Evolutionary conservation across 257 asterid genomes (phyloP), one percentile per base, ranked within the genome.

Genomic region (Paulownia fortunei): DNA sequence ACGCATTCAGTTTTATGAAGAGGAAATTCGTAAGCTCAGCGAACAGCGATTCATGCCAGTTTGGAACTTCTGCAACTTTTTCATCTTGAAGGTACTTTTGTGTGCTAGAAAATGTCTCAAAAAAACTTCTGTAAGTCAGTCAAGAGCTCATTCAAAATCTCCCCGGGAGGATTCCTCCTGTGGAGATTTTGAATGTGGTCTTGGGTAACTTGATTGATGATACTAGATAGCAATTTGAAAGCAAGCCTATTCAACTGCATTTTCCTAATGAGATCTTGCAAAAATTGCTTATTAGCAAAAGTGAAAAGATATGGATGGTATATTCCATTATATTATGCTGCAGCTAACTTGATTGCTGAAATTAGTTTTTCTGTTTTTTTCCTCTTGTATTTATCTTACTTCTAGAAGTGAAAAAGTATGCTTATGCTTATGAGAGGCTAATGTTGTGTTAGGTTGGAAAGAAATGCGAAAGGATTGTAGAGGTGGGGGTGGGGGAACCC

Each of bases 41-140:
- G 99, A 96, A 83, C 97, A 90, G 79, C 91, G 97, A 55, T 92
- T 96, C 85, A 86, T 89, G 96, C 99, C 97, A 73, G 85, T 96
- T 79, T 96, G 99, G 99, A 96, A 92, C 87, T 96, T 96, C 87
- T 93, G 97, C 84, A 96, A 96, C 79, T 96, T 96, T 80, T 96
- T 93, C 81, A 92, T 96, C 81, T 86, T 96, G 63, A 96, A 93
- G 98, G 98, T 85, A 73, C 69, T 51, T 78, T 16, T 37, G 69
- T 61, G 56, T 73, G 74, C 76, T 65, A 41, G 27, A 47, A 58
- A 9, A n/a, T 67, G 19, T 51, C 21, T 24, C 24, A 64, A 23
- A 26, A 6, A 6, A 6, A 8, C 36, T 64, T 66, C 52, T 23
- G 55, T 15, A 11, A 61, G 21, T 34, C 65, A 6, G 36, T 27